Evolutionary conservation across 176 grass and related monocot species (phyloP).

Genomic region (Carex kokanica): DNA sequence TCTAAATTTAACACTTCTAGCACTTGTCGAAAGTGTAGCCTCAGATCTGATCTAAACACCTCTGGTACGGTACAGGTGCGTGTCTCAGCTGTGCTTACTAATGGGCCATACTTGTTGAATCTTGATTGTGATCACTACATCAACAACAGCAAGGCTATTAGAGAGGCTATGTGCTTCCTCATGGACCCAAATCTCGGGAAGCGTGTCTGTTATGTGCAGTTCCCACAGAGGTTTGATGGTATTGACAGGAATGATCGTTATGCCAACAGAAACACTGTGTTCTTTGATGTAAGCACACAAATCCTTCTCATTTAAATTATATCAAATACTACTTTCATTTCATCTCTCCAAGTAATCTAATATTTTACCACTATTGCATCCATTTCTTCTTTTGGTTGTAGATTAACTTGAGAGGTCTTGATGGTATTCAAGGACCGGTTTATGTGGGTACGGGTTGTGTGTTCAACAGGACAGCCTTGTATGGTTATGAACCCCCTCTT

Average conservation of each 20-base stretch:
- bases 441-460: constrained; percentile 98
- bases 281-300: constrained; percentile 82
- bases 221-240: constrained; percentile 94
- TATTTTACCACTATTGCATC: background rate
- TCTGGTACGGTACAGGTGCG: constrained; percentile 57
- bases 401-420: constrained; percentile 99
- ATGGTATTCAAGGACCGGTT: constrained; percentile 93
- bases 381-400: constrained; percentile 34
- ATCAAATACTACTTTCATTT: constrained; percentile 13
- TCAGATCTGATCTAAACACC: constrained; percentile 20
- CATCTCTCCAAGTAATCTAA: constrained; percentile 25
- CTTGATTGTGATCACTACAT: constrained; percentile 99
- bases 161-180: constrained; percentile 99
- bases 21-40: constrained; percentile 1
- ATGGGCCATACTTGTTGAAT: constrained; percentile 95
- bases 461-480: constrained; percentile 90
- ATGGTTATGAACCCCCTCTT: constrained; percentile 93
- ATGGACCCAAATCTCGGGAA: constrained; percentile 98
- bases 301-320: constrained; percentile 23
- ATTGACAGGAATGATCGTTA: constrained; percentile 97
- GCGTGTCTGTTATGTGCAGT: constrained; percentile 87
- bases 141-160: constrained; percentile 92
- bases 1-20: constrained; percentile 22
- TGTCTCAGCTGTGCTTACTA: constrained; percentile 97
- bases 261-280: constrained; percentile 93